Conservation (phyloP, 2,329 filamentous ascomycete genomes). For the Aspergillus carbonarius region DNA sequence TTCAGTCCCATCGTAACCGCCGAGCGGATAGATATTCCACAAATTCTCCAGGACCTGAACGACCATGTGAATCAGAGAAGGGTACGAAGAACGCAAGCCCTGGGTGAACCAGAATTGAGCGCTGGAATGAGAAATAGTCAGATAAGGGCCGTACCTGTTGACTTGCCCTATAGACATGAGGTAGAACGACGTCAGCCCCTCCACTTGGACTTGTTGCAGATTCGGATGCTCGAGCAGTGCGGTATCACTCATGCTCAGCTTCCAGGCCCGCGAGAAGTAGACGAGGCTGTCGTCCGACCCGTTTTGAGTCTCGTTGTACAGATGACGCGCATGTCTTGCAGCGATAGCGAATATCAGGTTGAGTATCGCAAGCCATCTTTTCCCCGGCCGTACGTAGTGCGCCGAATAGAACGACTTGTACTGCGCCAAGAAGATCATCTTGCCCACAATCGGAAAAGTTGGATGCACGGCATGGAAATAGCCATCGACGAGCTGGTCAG, state of each 20-base stretch:
- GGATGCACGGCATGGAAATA: conserved; percentile 44
- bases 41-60: conserved; percentile 43
- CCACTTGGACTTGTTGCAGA: conserved; percentile 46
- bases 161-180: conserved; percentile 42
- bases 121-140: not conserved
- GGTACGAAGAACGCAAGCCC: no score
- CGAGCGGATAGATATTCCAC: conserved; percentile 42
- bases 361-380: conserved; percentile 43
- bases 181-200: conserved; percentile 43
- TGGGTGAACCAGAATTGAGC: not conserved
- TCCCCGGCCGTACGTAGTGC: conserved; percentile 35
- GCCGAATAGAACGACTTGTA: conserved; percentile 38
- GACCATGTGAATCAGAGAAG: not conserved
- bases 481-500: conserved; percentile 40
- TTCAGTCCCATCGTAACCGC: conserved; percentile 45
- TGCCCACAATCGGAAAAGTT: conserved; percentile 44
- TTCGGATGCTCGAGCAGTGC: conserved; percentile 42
- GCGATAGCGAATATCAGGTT: conserved; percentile 48
- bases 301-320: conserved; percentile 26
- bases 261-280: conserved; percentile 47
- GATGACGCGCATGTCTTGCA: conserved; percentile 35
- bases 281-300: conserved; percentile 36
- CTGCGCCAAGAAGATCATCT: conserved; percentile 39
- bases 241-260: conserved; percentile 37
- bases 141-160: conserved; percentile 36